Percentiles rank a stretch among this genome's conserved stretches.
Conservation (phyloP, 1,284 basidiomycete species). For the Cronartium ribicola region DNA sequence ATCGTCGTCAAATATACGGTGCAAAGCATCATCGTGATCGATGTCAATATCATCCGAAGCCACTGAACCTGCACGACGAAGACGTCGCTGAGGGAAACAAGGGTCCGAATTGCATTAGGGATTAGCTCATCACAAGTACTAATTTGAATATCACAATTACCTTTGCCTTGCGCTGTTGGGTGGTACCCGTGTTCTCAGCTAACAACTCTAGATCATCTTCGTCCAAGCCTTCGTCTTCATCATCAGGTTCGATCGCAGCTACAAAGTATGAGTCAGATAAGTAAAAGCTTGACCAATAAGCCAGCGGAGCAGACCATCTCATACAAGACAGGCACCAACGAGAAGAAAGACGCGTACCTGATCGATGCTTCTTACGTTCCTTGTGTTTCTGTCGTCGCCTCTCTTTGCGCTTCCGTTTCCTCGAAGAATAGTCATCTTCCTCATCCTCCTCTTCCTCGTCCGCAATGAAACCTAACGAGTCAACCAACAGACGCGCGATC, state of each 20-base stretch:
- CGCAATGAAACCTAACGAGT: slow-evolving; percentile 33
- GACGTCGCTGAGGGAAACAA: slow-evolving; percentile 48
- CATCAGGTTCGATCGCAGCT: slow-evolving; percentile 46
- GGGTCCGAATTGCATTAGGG: slow-evolving; percentile 55
- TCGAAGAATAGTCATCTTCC: slow-evolving; percentile 16
- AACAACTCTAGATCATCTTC: slow-evolving; percentile 93
- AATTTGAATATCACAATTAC: not conserved
- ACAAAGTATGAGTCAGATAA: not conserved
- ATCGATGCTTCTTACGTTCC: slow-evolving; percentile 40
- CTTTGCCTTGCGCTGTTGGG: slow-evolving; percentile 47
- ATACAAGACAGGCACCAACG: not conserved
- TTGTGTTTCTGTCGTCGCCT: slow-evolving; percentile 30
- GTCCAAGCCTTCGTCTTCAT: slow-evolving; percentile 68
- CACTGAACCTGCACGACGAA: slow-evolving; percentile 58
- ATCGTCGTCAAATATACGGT: slow-evolving; percentile 41
- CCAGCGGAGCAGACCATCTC: not conserved
- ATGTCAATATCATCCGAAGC: slow-evolving; percentile 64
- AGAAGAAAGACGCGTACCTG: slow-evolving; percentile 15
- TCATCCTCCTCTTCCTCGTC: slow-evolving; percentile 40
- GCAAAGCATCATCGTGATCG: slow-evolving; percentile 44
- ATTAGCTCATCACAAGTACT: not conserved
- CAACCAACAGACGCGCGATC: not conserved
- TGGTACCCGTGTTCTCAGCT: slow-evolving; percentile 84
- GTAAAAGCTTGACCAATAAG: not conserved
- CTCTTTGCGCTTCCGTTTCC: slow-evolving; percentile 39